Conservation (phyloP, 1,284 basidiomycete genomes). For the Ustilago xerochloae region DNA sequence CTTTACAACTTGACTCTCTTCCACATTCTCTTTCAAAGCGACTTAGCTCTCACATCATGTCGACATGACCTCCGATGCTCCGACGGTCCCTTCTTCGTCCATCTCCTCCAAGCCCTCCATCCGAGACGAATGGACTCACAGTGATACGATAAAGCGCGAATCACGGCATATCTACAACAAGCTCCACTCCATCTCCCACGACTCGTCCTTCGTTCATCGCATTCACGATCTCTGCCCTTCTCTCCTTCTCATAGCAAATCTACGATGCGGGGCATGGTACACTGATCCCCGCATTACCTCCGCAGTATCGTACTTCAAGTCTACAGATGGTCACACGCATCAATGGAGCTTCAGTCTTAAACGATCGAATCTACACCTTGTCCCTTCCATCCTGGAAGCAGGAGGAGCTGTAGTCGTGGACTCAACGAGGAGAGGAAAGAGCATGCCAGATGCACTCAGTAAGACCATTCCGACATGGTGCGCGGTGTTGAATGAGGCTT, state of each 20-base stretch:
- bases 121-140: conserved; percentile 28
- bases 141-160: conserved; percentile 41
- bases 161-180: conserved; percentile 50
- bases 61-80: conserved; percentile 12
- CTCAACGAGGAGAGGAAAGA: conserved; percentile 91
- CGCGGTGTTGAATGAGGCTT: conserved; percentile 84
- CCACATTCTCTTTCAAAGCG: not conserved
- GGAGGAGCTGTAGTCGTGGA: conserved; percentile 90
- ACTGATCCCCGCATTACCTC: conserved; percentile 74
- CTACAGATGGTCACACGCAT: conserved; percentile 90
- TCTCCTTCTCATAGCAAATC: conserved; percentile 75
- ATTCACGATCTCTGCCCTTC: conserved; percentile 13
- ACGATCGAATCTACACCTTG: conserved; percentile 83
- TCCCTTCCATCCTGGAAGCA: conserved; percentile 74
- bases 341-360: conserved; percentile 65
- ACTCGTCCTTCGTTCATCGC: conserved; percentile 27
- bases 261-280: conserved; percentile 95
- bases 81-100: not conserved
- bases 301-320: conserved; percentile 88
- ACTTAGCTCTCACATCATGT: conserved; percentile 3
- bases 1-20: not conserved
- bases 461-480: conserved; percentile 98
- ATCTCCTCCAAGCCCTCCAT: not conserved
- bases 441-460: conserved; percentile 91
- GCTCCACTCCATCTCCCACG: conserved; percentile 30